Evolutionary conservation across 495 filamentous ascomycete species (phyloP), one percentile per base, ranked within the genome.

Genomic region (Penicillium antarcticum): DNA sequence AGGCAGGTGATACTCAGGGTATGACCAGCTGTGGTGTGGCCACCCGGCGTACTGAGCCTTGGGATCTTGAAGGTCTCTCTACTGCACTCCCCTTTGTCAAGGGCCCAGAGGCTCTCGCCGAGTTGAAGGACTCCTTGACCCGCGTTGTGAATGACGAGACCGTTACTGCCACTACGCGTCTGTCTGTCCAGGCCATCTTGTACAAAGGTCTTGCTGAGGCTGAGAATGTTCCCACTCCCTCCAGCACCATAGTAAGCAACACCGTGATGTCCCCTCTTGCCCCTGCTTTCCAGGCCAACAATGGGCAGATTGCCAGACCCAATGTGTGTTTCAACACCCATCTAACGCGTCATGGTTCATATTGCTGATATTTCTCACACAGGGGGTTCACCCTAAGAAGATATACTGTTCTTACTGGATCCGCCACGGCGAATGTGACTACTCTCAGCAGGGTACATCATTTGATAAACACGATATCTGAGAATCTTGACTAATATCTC

Each of bases 381-480:
- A 55, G 43, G 42, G 39, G 9, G 43, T 56, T 10, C 56, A 52
- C 32, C 12, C 47, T 5, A 77, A 81, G 69, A 96, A 96, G 62
- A 71, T 84, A 41, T 94, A 86, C 66, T 95, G 91, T 72, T 88
- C 87, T 32, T 87, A 89, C 66, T 96, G 89, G 88, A 83, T 95
- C 37, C 83, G 86, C 52, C 84, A 84, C 39, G 91, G 91, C 29
- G 81, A 86, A 44, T 96, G 91, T 66, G 87, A 87, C 58, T 96
- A 87, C 67, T 82, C 77, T 33, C 87, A 92, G 63, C 84, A 91
- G 60, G 91, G 73, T 70, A 57, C 36, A 67, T 56, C 12, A 35
- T 14, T 14, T 17, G 3, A 12, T n/a, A 3, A 5, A 31, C 9
- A 12, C 35, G n/a, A 8, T 16, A n/a, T n/a, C 24, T 18, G 10